Evolutionary conservation across 768 basidiomycete genomes (phyloP), one percentile per base, ranked within the genome.

Genomic region (Rhizopogon vulgaris): DNA sequence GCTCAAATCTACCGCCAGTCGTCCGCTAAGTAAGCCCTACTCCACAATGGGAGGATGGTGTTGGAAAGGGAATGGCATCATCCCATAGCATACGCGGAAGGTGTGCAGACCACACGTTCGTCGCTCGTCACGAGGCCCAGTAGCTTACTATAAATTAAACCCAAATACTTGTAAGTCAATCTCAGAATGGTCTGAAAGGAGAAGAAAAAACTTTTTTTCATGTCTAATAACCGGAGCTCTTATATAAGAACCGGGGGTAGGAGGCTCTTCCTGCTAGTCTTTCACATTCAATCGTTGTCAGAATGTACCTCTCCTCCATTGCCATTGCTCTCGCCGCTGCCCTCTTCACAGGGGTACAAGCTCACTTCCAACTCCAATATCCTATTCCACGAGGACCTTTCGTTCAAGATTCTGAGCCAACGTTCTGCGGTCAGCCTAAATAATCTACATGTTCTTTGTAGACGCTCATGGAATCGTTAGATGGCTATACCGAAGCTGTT

Each of bases 321-420:
- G 38, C 68, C 52, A 42, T 74, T 41, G 38, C 69, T 52, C 32
- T 78, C 52, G 51, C 80, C 25, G 61, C 68, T 36, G 59, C 65
- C 34, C 64, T 78, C 22, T 67, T 71, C 12, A 60, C 75, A 32
- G 64, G 70, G 38, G 82, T 72, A 28, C 72, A 70, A 43, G 90
- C 88, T 7, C 91, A 94, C 67, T 94, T 93, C 70, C 84, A 86
- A 58, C 73, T 93, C 39, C 78, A 84, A 60, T 92, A 80, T 65
- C 92, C 91, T 15, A 57, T 72, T 1, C 83, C 88, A 10, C 76
- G 91, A 42, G 92, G 91, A 1, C 63, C 58, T 0, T 93, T 94
- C 63, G 75, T 75, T 49, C 77, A 83, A 51, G 69, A 76, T 48
- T 59, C 73, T 14, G 85, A 88, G 56, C 72, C 74, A 11, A 68